Base-by-base conservation (phyloP, 345 rosid species). In the Moricandia moricandioides region DNA sequence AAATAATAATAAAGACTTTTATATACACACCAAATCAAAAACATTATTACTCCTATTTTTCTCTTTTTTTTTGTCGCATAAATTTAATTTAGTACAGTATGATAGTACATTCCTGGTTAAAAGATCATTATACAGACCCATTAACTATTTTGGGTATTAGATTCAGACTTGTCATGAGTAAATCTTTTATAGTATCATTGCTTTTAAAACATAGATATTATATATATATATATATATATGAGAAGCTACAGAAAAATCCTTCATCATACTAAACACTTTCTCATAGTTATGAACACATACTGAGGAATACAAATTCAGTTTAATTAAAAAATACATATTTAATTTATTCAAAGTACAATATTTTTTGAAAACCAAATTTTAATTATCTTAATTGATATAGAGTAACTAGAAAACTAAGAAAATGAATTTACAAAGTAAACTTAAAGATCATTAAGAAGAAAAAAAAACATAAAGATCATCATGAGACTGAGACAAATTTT, bases 71-170 rank as follows among this genome's bases (percentile, higher is more conserved):
- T 74, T 58, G 72, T 40, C 60, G 24, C 56, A 49, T 49, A 43
- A 30, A 39, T 65, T 8, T 30, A 8, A 10, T 39, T 39, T 37
- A 37, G 13, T n/a, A 17, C 0, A 21, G 24, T 27, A 40, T 67
- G 72, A 34, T 68, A 45, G 18, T 47, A 52, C 47, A 69, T 69
- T 52, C 63, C 16, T 30, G 10, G 31, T 39, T 13, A 17, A 10
- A 29, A 43, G 37, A 61, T 60, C 43, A 75, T 68, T 68, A 12
- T 33, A 24, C 54, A 17, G 34, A 49, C 26, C 14, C 3, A 7
- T 3, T 49, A 12, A 49, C 40, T 68, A 75, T 52, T 61, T 61
- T n/a, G 58, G 70, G 55, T 74, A 59, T 24, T 45, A 33, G 66
- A 24, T 65, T 18, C 59, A 30, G 33, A 56, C n/a, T 12, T 43